Evolutionary conservation across 176 grass and related monocot species (phyloP).

Genomic region (Aechmea fasciata): DNA sequence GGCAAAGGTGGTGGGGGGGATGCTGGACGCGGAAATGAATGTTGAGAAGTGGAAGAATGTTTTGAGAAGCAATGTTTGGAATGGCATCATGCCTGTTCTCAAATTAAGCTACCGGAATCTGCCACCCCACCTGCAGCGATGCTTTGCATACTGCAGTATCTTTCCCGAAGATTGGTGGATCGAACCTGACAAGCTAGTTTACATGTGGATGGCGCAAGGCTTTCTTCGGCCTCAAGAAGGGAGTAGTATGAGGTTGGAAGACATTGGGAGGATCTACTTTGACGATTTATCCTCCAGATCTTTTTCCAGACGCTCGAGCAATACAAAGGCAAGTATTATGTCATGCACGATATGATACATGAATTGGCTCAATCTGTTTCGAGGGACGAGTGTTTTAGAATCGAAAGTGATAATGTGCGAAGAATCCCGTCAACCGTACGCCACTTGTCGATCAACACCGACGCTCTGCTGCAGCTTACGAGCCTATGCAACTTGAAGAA

Average conservation of each 20-base stretch:
- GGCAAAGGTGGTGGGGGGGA: conserved; percentile 39
- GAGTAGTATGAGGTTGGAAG: conserved; percentile 22
- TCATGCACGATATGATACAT: conserved; percentile 56
- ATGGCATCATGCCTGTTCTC: conserved; percentile 54
- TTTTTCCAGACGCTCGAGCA: conserved; percentile 35
- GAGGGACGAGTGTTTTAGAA: conserved; percentile 34
- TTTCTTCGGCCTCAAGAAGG: conserved; percentile 17
- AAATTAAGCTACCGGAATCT: conserved; percentile 51
- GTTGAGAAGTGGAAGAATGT: conserved; percentile 35
- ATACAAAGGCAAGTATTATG: conserved; percentile 14
- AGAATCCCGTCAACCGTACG: conserved; percentile 28
- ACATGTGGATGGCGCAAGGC: conserved; percentile 68
- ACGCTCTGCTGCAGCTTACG: conserved; percentile 2
- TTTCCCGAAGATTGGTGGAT: conserved; percentile 48
- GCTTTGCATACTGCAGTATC: conserved; percentile 55
- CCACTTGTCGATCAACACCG: conserved; percentile 31
- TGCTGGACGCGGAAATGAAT: conserved; percentile 37
- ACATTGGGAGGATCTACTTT: conserved; percentile 27
- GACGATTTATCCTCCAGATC: conserved; percentile 45
- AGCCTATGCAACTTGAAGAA: conserved; percentile 21
- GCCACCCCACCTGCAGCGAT: conserved; percentile 37
- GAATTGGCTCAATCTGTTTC: conserved; percentile 42
- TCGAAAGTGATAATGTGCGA: conserved; percentile 24
- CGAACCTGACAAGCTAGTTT: conserved; percentile 23
- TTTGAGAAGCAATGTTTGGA: conserved; percentile 41